A percentile compares a stretch with the other conserved stretches of the same genome.
phyloP scores from a whole-genome alignment of 2,329 filamentous ascomycete species.

The Scedosporium dehoogii region DNA sequence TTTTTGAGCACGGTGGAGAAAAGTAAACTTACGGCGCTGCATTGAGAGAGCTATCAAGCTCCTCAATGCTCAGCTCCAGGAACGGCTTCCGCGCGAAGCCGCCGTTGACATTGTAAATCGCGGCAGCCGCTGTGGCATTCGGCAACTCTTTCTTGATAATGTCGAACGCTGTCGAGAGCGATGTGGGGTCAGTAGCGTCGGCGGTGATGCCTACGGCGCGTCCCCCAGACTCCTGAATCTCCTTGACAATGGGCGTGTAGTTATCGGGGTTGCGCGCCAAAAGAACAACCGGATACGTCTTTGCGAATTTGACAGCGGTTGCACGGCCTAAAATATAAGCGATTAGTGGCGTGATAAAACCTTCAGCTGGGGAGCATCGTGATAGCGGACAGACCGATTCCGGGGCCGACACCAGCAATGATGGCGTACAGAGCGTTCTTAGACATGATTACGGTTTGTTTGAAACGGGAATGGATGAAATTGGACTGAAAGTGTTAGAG shows the following conservation, averaged over 20 bases:
- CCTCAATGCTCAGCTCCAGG: constrained; percentile 40
- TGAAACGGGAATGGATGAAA: background rate
- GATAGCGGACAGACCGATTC: constrained; percentile 36
- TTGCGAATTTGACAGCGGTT: constrained; percentile 47
- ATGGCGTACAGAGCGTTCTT: constrained; percentile 47
- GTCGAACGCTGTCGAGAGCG: constrained; percentile 50
- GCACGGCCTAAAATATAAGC: constrained; percentile 26
- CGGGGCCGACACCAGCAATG: constrained; percentile 62
- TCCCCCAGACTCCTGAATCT: constrained; percentile 59
- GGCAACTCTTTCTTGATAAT: constrained; percentile 50
- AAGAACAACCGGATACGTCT: constrained; percentile 62
- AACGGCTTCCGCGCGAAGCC: constrained; percentile 46
- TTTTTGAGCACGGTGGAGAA: background rate
- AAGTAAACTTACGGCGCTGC: constrained; percentile 36
- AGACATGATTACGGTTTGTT: constrained; percentile 15
- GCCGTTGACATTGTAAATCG: constrained; percentile 59
- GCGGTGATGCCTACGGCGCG: constrained; percentile 61
- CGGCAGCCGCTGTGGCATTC: constrained; percentile 46
- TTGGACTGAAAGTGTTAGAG: too few relatives aligned
- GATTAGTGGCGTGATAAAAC: background rate
- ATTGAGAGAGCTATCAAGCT: constrained; percentile 36
- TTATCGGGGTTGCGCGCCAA: constrained; percentile 59
- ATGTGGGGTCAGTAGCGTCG: constrained; percentile 27
- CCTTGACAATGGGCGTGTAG: constrained; percentile 55
- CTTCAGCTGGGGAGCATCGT: background rate